Evolutionary conservation across 495 filamentous ascomycete genomes (phyloP), one percentile per base, ranked within the genome.

Genomic region (Entonaema liquescens): DNA sequence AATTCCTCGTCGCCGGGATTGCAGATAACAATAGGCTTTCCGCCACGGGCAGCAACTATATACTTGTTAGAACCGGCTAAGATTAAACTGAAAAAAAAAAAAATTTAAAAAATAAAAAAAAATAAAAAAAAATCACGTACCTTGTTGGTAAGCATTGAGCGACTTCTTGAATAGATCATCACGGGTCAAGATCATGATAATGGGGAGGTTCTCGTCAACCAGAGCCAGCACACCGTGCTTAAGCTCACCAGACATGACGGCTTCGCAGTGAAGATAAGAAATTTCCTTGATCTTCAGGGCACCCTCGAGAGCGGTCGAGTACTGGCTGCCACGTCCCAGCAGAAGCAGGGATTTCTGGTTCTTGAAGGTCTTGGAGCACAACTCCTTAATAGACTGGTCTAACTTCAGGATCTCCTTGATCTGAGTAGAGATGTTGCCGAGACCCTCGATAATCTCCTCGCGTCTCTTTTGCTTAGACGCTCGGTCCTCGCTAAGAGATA

Each of bases 231-330:
- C 95, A 84, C 95, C 95, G 79, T 99, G 95, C 85, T 99, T 99
- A 70, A 99, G 83, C 83, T 99, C 95, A 78, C 95, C 95, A 65
- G 95, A 98, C 95, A 99, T 99, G 81, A 99, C 95, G 76, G 95
- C 95, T 84, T 99, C 95, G 80, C 95, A 99, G 80, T 99, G 95
- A 56, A 99, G 91, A 80, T 99, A 99, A 50, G 95, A 98, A 72
- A 99, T 99, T 83, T 99, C 95, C 88, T 99, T 99, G 78, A 99
- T 99, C 85, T 99, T 99, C 36, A 99, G 86, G 53, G 95, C 95
- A 88, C 95, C 95, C 84, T 99, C 95, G 44, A 99, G 90, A 19
- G 95, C 95, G 73, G 95, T 99, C 55, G 95, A 94, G 81, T 94
- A 97, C 80, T 99, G 95, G 75, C 93, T 92, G 68, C 95, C 95